Evolutionary conservation across 2,329 filamentous ascomycete species (phyloP), one percentile per base, ranked within the genome.

Genomic region (Mycosphaerelloides madeirae): DNA sequence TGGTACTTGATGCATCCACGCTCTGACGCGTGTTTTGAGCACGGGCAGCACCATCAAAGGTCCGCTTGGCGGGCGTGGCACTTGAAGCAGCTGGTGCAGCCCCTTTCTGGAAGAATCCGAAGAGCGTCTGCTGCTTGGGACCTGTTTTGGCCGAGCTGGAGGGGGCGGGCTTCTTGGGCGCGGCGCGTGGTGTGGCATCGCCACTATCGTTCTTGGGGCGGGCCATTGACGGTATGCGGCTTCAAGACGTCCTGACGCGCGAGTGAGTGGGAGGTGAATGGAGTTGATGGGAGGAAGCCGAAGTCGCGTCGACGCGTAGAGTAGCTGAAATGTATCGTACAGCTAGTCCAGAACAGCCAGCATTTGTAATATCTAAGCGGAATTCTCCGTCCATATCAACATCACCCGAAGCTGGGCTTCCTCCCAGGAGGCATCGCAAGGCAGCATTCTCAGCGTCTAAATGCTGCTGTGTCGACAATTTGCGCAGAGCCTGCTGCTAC

Each of bases 61-160:
- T 47, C 31, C 65, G 60, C 41, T 58, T 61, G 7, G 50, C 50
- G 3, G 65, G 62, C 16, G 64, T 63, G 29, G 62, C 66, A 12
- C 73, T 73, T 19, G 74, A 70, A 14, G 72, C 72, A 12, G 73
- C 68, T 2, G 73, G 70, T 44, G 57, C 51, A 49, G 54, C 62
- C 16, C 53, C 54, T 63, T 76, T 88, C 54, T 83, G 76, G 60
- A 91, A 91, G 75, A 93, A 93, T 33, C 85, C 84, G 29, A 88
- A 72, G 48, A 93, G 88, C 41, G 83, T 86, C 63, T 74, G 76
- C 61, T 87, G 83, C 58, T 79, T 81, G 60, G 81, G 81, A 50
- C 70, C 66, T 15, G 71, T 68, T 48, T 77, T 76, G 29, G 46
- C 50, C 18, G 48, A 49, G 41, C 48, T 50, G 9, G 9, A 73